Base-by-base conservation (phyloP, 1,139 yeast species). In the Yamadazyma siamensis region DNA sequence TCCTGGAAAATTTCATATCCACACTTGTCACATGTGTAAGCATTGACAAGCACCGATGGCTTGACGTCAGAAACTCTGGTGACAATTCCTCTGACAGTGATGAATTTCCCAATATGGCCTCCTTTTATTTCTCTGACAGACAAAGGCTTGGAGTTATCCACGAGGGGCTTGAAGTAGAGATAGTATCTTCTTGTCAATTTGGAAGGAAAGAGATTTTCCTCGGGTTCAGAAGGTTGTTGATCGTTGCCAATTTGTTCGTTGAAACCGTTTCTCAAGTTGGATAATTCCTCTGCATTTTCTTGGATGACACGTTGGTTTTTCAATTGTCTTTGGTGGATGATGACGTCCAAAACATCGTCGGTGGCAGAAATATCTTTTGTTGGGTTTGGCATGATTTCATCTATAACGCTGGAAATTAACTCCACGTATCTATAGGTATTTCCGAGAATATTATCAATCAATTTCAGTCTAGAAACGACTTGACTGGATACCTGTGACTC, bases 1-100 rank as follows among this genome's bases (percentile, higher is more conserved):
- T 91, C 97, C 62, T 91, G 98, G 66, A 94, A 94, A 36, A 88
- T 80, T 61, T 94, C 99, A 55, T 77, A 83, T 27, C 98, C 99
- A 68, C 99, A 94, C 49, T 85, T 84, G 56, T 94, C 98, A 63
- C 99, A 94, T 4, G 97, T 86, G 54, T 91, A 94, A 1, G 98
- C 98, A 47, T 84, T 87, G 35, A 91, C 96, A 41, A 77, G 70
- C 6, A 91, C 87, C 6, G 87, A 71, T 5, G 99, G 99, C 58
- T 89, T 91, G 28, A 94, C 98, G 54, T 94, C 98, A 2, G 95
- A 82, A 3, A 89, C 96, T 46, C 98, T 73, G 11, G 97, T 91
- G 29, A 91, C 88, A 44, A 94, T 91, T 31, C 98, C 99, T 44
- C 96, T 70, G 4, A 89, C 83, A 0, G 96, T 89, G 47, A 94